Evolutionary conservation across 495 filamentous ascomycete genomes (phyloP), one percentile per base, ranked within the genome.

Genomic region (Daldinia loculata): DNA sequence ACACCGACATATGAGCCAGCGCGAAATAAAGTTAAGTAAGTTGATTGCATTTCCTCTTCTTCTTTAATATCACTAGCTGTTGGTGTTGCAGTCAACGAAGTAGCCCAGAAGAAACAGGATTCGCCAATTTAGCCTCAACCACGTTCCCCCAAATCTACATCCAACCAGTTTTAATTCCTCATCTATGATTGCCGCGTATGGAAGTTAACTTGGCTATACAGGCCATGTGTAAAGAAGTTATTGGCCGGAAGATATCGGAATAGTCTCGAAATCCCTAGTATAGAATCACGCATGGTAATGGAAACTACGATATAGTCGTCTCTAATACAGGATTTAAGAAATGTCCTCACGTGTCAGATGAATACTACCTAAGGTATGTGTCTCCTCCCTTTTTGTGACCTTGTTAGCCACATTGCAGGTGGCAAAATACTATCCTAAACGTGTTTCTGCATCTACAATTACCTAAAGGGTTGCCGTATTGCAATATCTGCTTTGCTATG

Each of bases 91-190:
- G 17, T 48, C 8, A 4, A 48, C 12, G n/a, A 19, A 48, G 7
- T 12, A 17, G 7, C 12, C 7, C 2, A 11, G 2, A 48, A 22
- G 6, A 7, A 48, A 19, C 41, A 7, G 41, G 7, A 32, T 52
- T 29, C 32, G 29, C 36, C 34, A 36, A 70, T 70, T 64, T 70
- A 64, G 61, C 67, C 61, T 64, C 30, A 51, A 60, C 32, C 26
- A 15, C 32, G 17, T 6, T 19, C 34, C 14, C 34, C 61, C 43
- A 27, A 17, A 64, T 4, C 53, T 45, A 34, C 60, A 64, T 45
- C 43, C 3, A 55, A n/a, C 17, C 24, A 38, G 45, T 32, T 34
- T 36, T 12, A 29, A 5, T 41, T 64, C 41, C 22, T 22, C 38
- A 9, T 63, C 14, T 15, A 19, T 56, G 45, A 58, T 24, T 48